A percentile compares a stretch with the other conserved stretches of the same genome.
phyloP scores from a whole-genome alignment of 495 filamentous ascomycete species.

The Penicillium macrosclerotiorum region DNA sequence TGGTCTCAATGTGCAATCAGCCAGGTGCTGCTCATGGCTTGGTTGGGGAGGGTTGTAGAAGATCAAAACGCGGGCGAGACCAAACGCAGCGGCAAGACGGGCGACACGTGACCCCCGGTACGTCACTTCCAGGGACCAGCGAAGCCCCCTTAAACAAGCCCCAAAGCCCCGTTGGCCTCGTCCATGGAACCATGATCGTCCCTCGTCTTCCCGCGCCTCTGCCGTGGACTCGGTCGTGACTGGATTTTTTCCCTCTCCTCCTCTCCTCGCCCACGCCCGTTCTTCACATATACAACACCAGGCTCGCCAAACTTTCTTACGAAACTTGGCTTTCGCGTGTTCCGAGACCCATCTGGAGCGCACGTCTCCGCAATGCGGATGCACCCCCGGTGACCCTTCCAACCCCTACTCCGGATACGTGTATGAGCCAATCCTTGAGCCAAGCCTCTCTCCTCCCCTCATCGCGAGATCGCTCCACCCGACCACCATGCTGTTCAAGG shows the following conservation, averaged over 20 bases:
- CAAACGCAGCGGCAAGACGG: too few relatives aligned
- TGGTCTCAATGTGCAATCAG: too few relatives aligned
- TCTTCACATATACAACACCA: not conserved
- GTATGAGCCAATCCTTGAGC: constrained; percentile 9
- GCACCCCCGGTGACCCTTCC: constrained; percentile 5
- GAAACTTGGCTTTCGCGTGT: not conserved
- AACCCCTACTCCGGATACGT: constrained; percentile 3
- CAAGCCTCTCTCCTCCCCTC: too few relatives aligned
- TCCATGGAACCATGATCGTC: constrained; percentile 24
- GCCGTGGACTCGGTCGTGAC: not conserved
- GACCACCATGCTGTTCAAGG: constrained; percentile 26
- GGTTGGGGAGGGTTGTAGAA: too few relatives aligned
- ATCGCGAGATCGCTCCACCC: constrained; percentile 1
- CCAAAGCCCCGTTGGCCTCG: constrained; percentile 3
- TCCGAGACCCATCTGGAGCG: constrained; percentile 3
- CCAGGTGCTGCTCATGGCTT: too few relatives aligned
- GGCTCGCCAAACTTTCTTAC: not conserved
- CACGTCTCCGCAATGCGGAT: constrained; percentile 27
- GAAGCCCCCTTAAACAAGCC: constrained; percentile 7
- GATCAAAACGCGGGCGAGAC: too few relatives aligned
- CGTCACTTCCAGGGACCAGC: too few relatives aligned
- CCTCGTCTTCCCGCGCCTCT: constrained; percentile 13
- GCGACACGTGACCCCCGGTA: too few relatives aligned
- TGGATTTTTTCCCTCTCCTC: constrained; percentile 2
- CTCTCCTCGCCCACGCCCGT: not conserved